These are phyloP conservation scores for Chaetomium olivaceum DNA, from an alignment of 2,329 filamentous ascomycete species.

Conservation along the genomic window DNA sequence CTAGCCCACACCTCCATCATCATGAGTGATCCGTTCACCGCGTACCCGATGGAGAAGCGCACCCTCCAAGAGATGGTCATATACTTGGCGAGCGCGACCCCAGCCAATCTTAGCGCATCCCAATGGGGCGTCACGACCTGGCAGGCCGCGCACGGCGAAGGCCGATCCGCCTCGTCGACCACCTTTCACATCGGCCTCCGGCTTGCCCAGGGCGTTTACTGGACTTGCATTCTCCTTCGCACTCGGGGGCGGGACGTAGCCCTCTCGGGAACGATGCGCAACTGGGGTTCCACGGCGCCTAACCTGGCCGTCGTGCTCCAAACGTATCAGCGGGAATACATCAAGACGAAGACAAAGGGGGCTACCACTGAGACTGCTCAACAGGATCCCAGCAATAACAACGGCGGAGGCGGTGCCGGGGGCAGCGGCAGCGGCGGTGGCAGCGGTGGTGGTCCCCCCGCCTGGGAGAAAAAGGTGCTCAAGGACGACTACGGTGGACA, in stretches of 20 bases:
- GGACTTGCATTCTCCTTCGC: background rate
- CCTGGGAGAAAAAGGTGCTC: background rate
- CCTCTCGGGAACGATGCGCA: background rate
- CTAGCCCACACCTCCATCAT: background rate
- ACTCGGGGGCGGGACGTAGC: background rate
- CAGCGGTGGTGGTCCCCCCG: background rate
- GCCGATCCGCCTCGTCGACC: background rate
- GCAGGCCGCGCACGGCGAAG: conserved; percentile 1
- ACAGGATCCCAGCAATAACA: background rate
- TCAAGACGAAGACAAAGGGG: no score
- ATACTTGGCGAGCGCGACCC: background rate
- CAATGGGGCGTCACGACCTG: background rate
- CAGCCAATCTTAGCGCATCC: background rate
- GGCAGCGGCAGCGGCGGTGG: background rate
- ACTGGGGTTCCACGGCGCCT: background rate
- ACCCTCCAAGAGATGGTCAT: background rate
- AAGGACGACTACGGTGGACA: conserved; percentile 1
- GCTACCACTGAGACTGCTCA: background rate
- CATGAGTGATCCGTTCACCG: background rate
- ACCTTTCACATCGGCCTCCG: conserved; percentile 4
- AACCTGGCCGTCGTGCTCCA: background rate
- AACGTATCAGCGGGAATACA: background rate
- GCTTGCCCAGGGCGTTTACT: background rate
- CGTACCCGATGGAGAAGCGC: background rate
- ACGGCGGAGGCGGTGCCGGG: background rate